Percentiles rank a stretch among this genome's conserved stretches.
Conservation (phyloP, 306 rosid species). For the Lagenaria siceraria region DNA sequence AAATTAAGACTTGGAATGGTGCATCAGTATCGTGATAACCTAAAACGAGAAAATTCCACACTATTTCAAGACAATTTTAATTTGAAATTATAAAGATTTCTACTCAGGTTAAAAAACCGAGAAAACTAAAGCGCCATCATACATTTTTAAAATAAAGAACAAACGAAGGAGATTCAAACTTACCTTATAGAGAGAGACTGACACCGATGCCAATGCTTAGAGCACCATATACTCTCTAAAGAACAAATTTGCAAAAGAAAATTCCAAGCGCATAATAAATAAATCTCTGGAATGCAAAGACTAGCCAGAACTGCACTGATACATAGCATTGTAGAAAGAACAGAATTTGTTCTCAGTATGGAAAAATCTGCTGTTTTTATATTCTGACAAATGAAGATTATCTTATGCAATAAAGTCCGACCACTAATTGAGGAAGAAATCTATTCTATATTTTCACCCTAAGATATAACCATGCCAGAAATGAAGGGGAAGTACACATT, state of each 20-base stretch:
- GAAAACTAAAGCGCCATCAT: too few relatives aligned
- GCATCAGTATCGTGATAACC: too few relatives aligned
- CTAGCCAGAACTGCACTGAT: conserved; percentile 1
- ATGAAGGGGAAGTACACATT: conserved; percentile 5
- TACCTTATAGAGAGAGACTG: neutral
- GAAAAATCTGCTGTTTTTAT: conserved; percentile 3
- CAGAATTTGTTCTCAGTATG: conserved; percentile 1
- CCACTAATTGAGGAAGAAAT: conserved; percentile 1
- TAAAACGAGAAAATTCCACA: too few relatives aligned
- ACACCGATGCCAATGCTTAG: neutral
- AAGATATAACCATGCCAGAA: neutral
- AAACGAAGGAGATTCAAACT: neutral
- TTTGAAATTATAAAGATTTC: too few relatives aligned
- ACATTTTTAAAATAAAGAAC: too few relatives aligned
- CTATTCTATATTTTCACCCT: conserved; percentile 10
- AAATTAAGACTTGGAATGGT: too few relatives aligned
- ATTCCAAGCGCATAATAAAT: neutral
- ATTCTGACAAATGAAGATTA: conserved; percentile 15
- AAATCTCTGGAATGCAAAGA: neutral
- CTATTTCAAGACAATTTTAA: too few relatives aligned
- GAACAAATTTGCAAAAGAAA: neutral
- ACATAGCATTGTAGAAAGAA: conserved; percentile 5
- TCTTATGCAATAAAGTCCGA: neutral
- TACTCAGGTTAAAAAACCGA: too few relatives aligned
- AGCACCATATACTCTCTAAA: neutral